A percentile compares a stretch with the other conserved stretches of the same genome.
Conservation (phyloP, 768 basidiomycete species). For the Hebeloma cylindrosporum region DNA sequence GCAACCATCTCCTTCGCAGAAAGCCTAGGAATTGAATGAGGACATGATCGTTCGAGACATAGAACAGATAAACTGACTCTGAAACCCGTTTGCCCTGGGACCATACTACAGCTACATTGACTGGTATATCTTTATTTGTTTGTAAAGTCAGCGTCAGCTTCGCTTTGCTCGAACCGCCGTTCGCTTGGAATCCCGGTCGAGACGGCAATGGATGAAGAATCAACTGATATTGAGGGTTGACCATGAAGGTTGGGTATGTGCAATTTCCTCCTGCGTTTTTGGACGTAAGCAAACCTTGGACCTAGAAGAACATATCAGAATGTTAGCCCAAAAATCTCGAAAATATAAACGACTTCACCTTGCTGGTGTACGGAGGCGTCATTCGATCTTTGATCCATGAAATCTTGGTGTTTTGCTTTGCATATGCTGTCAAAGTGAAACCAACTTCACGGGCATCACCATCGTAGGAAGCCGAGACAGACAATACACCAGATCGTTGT, state of each 20-base stretch:
- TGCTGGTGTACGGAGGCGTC: conserved; percentile 40
- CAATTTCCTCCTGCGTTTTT: conserved; percentile 86
- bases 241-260: conserved; percentile 76
- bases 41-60: background rate
- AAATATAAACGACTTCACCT: conserved; percentile 25
- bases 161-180: conserved; percentile 14
- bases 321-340: background rate
- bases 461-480: conserved; percentile 68
- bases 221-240: conserved; percentile 87
- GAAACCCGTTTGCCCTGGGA: conserved; percentile 70
- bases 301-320: conserved; percentile 33
- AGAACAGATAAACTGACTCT: conserved; percentile 54
- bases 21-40: conserved; percentile 36
- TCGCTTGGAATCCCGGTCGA: conserved; percentile 1
- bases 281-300: conserved; percentile 59
- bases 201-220: conserved; percentile 43
- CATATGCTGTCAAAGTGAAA: conserved; percentile 67
- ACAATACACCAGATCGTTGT: conserved; percentile 41
- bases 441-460: conserved; percentile 59
- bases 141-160: conserved; percentile 51
- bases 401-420: conserved; percentile 35
- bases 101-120: conserved; percentile 76
- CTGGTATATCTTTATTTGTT: conserved; percentile 62
- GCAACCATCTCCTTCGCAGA: conserved; percentile 67
- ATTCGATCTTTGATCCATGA: conserved; percentile 47